Evolutionary conservation across 345 rosid species (phyloP).

Genomic region (Ricinus communis): DNA sequence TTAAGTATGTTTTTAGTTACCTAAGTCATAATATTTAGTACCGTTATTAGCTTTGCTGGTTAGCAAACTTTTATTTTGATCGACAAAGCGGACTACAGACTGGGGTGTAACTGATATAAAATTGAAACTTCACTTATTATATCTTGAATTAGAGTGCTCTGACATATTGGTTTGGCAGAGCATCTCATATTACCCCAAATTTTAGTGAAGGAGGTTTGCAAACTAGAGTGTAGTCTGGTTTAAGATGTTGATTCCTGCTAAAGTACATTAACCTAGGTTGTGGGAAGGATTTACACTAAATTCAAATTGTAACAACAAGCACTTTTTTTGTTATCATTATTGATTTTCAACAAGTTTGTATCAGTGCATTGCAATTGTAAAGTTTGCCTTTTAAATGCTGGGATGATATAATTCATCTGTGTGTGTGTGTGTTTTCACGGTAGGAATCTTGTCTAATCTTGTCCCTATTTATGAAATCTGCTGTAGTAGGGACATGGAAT

Average conservation of each 20-base stretch:
- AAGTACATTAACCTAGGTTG: constrained; percentile 8
- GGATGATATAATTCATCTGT: too few species aligned
- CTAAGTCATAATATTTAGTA: constrained; percentile 9
- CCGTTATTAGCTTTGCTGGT: constrained; percentile 11
- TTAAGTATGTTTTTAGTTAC: constrained; percentile 23
- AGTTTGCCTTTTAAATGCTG: background rate
- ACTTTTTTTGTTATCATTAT: background rate
- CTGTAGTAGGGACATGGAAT: too few species aligned
- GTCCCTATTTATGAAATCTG: too few species aligned
- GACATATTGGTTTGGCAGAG: background rate
- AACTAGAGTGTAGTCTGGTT: background rate
- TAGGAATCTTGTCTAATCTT: background rate
- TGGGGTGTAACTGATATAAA: background rate
- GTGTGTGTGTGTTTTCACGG: background rate
- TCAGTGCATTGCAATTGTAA: background rate
- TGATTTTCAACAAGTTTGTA: background rate
- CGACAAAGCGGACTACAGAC: background rate
- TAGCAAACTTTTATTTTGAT: background rate
- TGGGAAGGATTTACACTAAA: background rate
- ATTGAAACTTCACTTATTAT: background rate
- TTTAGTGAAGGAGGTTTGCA: constrained; percentile 6
- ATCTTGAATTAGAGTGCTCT: constrained; percentile 1
- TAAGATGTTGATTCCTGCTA: constrained; percentile 5
- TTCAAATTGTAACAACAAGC: background rate
- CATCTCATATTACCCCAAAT: background rate